phyloP scores from a whole-genome alignment of 2,329 filamentous ascomycete species.

The Talaromyces sp. region DNA sequence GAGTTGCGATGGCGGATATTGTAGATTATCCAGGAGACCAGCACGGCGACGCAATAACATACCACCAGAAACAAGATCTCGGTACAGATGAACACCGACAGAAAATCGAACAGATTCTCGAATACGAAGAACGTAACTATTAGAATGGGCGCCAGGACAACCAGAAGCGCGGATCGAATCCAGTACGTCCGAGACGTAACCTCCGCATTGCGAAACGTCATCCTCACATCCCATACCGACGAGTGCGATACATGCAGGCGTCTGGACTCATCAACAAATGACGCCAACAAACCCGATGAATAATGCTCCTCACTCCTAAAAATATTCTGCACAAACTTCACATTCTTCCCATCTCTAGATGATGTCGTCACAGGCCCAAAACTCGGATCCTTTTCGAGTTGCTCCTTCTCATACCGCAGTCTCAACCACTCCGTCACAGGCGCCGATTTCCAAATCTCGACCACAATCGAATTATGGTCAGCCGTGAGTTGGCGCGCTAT shows the following conservation, averaged over 20 bases:
- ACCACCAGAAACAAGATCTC: background rate
- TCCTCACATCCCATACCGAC: background rate
- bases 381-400: background rate
- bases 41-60: background rate
- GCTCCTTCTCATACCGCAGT: background rate
- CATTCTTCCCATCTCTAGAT: background rate
- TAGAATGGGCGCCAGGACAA: conserved; percentile 11
- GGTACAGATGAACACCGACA: background rate
- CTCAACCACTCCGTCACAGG: background rate
- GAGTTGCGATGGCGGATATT: background rate
- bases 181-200: conserved; percentile 9
- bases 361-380: background rate
- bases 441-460: conserved; percentile 19
- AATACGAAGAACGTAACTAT: background rate
- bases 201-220: background rate
- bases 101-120: background rate
- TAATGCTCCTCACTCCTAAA: background rate
- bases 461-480: background rate
- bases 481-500: background rate
- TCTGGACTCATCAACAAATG: background rate
- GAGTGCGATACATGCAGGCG: background rate
- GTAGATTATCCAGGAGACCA: conserved; percentile 10
- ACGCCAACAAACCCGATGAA: background rate
- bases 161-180: conserved; percentile 9
- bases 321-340: background rate